Percentiles rank a stretch among this genome's conserved stretches.
These are phyloP conservation scores for Mycena vitilis DNA, from an alignment of 768 basidiomycete genomes.

Conservation along the genomic window DNA sequence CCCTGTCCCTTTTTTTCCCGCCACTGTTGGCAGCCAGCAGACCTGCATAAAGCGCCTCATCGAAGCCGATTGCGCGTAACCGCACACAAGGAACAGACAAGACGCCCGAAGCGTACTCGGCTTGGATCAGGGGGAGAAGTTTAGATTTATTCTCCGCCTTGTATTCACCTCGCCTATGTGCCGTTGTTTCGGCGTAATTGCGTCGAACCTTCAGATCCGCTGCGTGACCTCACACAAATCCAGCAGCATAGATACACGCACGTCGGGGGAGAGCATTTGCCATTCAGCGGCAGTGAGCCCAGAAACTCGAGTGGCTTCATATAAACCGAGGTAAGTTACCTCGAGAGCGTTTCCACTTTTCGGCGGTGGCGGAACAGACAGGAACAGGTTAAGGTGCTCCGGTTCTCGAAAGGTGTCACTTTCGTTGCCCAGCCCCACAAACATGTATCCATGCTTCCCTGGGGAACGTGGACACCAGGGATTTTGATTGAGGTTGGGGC, in stretches of 20 bases:
- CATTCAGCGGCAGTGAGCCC: constrained; percentile 60
- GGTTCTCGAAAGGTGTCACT: constrained; percentile 53
- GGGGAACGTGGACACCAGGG: constrained; percentile 64
- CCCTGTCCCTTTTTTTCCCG: background rate
- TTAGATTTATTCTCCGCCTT: constrained; percentile 47
- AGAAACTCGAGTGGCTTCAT: constrained; percentile 55
- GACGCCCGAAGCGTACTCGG: constrained; percentile 58
- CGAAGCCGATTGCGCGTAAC: constrained; percentile 56
- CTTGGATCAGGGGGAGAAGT: constrained; percentile 42
- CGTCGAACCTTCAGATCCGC: constrained; percentile 10
- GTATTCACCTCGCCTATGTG: constrained; percentile 52
- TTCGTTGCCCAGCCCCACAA: constrained; percentile 64
- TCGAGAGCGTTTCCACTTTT: constrained; percentile 41
- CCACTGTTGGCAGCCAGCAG: constrained; percentile 24
- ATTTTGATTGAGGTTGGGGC: constrained; percentile 63
- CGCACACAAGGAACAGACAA: constrained; percentile 61
- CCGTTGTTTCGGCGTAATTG: constrained; percentile 48
- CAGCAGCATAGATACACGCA: constrained; percentile 39
- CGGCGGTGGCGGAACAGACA: constrained; percentile 48
- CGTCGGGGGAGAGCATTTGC: constrained; percentile 52
- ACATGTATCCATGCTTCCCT: constrained; percentile 66
- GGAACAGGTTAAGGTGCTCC: constrained; percentile 58
- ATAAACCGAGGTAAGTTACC: constrained; percentile 61
- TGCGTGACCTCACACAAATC: background rate
- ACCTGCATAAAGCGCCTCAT: constrained; percentile 51